Conservation (phyloP, 495 filamentous ascomycete genomes). For the Penicillium robsamsonii region DNA sequence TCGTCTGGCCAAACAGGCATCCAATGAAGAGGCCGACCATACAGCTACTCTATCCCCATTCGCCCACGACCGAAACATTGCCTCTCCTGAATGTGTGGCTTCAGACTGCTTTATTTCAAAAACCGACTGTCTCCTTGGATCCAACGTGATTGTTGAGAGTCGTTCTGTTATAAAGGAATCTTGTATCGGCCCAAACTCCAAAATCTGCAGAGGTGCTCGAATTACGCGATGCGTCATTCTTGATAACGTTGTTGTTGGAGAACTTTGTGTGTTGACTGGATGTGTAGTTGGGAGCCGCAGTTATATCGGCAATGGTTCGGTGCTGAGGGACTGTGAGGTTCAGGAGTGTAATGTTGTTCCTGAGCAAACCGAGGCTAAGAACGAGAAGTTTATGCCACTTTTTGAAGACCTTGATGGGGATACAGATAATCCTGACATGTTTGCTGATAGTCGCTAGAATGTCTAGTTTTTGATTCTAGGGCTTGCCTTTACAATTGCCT, state of each 20-base stretch:
- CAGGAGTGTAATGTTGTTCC: slow-evolving; percentile 1
- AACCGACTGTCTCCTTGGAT: background rate
- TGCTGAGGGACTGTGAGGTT: background rate
- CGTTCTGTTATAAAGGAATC: background rate
- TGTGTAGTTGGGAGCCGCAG: background rate
- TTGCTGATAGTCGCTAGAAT: background rate
- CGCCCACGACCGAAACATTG: background rate
- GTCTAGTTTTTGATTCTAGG: background rate
- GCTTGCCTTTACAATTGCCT: too few species aligned
- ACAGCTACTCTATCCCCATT: background rate
- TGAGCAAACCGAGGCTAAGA: background rate
- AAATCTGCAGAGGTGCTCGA: background rate
- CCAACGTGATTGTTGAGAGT: background rate
- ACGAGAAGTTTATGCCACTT: slow-evolving; percentile 1
- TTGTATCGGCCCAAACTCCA: background rate
- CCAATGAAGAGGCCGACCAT: background rate
- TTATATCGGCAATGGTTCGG: background rate
- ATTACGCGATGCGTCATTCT: slow-evolving; percentile 1
- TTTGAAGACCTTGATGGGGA: background rate
- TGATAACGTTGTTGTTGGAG: background rate
- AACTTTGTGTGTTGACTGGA: background rate
- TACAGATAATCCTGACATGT: background rate
- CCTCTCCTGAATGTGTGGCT: background rate
- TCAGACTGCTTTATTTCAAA: background rate
- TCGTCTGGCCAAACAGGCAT: background rate